phyloP scores from a whole-genome alignment of 2,329 filamentous ascomycete genomes.

The Clarireedia hainanense region DNA sequence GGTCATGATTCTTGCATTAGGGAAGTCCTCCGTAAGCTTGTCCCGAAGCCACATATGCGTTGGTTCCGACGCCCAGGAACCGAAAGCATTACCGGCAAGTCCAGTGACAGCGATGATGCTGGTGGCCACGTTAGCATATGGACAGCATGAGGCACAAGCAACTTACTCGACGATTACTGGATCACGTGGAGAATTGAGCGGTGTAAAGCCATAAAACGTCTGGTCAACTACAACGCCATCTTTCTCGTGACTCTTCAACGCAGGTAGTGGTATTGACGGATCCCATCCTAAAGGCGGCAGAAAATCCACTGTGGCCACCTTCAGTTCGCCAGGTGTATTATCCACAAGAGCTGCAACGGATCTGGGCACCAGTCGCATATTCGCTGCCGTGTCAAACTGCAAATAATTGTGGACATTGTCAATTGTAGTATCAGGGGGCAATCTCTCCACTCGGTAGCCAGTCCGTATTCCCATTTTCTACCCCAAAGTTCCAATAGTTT shows the following conservation, averaged over 20 bases:
- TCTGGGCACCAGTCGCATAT: slow-evolving; percentile 1
- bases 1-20: slow-evolving; percentile 25
- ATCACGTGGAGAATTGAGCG: slow-evolving; percentile 1
- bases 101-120: slow-evolving; percentile 35
- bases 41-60: slow-evolving; percentile 32
- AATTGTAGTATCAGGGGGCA: slow-evolving; percentile 2
- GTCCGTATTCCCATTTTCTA: slow-evolving; percentile 3
- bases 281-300: slow-evolving; percentile 3
- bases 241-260: background rate
- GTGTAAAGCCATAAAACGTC: slow-evolving; percentile 8
- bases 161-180: slow-evolving; percentile 5
- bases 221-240: slow-evolving; percentile 7
- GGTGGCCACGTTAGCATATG: background rate
- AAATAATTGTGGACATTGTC: slow-evolving; percentile 2
- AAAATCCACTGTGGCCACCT: slow-evolving; percentile 8
- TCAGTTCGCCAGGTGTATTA: background rate
- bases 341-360: slow-evolving; percentile 5
- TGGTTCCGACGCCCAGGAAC: slow-evolving; percentile 32
- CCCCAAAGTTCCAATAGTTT: background rate
- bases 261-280: background rate
- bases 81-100: slow-evolving; percentile 32
- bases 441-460: slow-evolving; percentile 5
- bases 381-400: background rate
- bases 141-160: background rate
- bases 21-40: slow-evolving; percentile 29